Evolutionary conservation across 371 early-diverging fungal genomes (phyloP).

Genomic region (Mucor plumbeus): DNA sequence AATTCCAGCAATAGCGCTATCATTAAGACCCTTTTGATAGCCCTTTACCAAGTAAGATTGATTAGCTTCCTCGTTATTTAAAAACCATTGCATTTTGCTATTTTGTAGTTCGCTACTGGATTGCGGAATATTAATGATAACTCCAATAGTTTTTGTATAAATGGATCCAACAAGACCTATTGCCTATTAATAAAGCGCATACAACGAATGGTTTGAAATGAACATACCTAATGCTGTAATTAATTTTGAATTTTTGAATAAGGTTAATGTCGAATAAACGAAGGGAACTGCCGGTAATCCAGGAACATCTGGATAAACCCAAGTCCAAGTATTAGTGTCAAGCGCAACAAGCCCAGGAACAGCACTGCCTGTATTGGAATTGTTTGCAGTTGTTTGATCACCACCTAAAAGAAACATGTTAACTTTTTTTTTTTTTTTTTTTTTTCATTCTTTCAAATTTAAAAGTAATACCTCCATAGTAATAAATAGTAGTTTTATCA

Average conservation of each 20-base stretch:
- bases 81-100: conserved; percentile 15
- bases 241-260: conserved; percentile 2
- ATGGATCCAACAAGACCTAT: not conserved
- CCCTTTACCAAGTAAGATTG: not conserved
- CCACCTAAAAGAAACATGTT: not conserved
- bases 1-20: conserved; percentile 29
- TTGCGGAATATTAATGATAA: conserved; percentile 23
- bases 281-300: not conserved
- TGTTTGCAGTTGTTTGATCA: not conserved
- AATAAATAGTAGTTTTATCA: conserved; percentile 18
- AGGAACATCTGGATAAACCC: not conserved
- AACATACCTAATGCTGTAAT: not conserved
- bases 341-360: not conserved
- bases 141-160: conserved; percentile 15
- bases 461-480: conserved; percentile 17
- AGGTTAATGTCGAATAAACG: not conserved
- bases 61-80: not conserved
- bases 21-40: not conserved
- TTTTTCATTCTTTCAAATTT: not conserved
- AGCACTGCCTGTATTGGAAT: not conserved
- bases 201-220: no score
- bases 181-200: no score
- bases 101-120: not conserved
- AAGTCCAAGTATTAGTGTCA: not conserved
- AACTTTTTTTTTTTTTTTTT: not conserved